A percentile compares a stretch with the other conserved stretches of the same genome.
phyloP scores from a whole-genome alignment of 352 stramenopile species.

The Aphanomyces astaci region DNA sequence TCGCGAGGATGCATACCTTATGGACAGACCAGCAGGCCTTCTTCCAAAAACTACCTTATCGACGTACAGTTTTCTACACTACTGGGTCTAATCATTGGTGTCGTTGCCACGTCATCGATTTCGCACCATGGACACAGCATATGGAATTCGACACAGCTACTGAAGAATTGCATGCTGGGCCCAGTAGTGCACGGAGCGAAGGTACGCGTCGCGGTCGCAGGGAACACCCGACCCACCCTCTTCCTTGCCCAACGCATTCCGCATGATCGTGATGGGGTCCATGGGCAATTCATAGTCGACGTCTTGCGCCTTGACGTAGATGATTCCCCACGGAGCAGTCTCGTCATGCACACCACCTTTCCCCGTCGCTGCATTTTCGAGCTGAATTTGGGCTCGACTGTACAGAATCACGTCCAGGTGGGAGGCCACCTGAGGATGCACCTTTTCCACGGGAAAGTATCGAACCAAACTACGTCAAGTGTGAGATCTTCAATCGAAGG shows the following conservation, averaged over 20 bases:
- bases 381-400: conserved; percentile 83
- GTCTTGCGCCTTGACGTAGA: conserved; percentile 87
- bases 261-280: conserved; percentile 87
- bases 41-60: no score
- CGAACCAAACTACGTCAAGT: conserved; percentile 20
- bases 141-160: no score
- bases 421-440: conserved; percentile 37
- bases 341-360: neutral
- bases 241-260: conserved; percentile 82
- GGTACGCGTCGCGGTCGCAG: conserved; percentile 28
- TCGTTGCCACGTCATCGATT: no score
- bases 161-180: conserved; percentile 20
- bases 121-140: no score
- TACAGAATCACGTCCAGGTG: conserved; percentile 89
- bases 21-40: no score
- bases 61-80: no score
- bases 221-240: conserved; percentile 42
- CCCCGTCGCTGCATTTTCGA: conserved; percentile 51
- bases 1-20: no score
- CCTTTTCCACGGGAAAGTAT: conserved; percentile 48
- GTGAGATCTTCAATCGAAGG: no score
- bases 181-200: conserved; percentile 32
- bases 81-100: no score
- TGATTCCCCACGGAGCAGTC: conserved; percentile 57
- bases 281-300: conserved; percentile 82